Conservation (phyloP, 2,329 filamentous ascomycete species). For the Monilinia aucupariae region DNA sequence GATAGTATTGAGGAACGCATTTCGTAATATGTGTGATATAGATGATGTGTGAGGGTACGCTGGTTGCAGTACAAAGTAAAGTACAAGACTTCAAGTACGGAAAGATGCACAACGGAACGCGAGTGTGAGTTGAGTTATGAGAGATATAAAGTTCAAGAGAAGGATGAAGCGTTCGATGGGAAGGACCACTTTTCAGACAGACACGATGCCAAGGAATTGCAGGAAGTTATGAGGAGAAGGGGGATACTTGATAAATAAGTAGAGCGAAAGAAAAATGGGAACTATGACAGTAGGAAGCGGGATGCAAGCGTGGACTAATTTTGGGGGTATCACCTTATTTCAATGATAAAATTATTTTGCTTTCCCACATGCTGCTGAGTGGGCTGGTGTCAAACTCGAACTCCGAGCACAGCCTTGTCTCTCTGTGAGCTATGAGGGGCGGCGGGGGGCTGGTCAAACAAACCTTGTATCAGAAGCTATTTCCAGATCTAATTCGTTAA, state of each 20-base stretch:
- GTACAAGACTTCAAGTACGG: conserved; percentile 12
- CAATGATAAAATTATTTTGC: neutral
- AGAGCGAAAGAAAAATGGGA: neutral
- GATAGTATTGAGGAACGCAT: conserved; percentile 28
- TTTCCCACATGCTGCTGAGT: neutral
- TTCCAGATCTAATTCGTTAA: neutral
- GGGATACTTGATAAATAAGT: conserved; percentile 3
- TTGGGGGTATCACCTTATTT: neutral
- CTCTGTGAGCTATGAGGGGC: conserved; percentile 5
- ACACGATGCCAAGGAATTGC: conserved; percentile 2
- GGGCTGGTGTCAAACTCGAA: conserved; percentile 9
- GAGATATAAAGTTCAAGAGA: neutral
- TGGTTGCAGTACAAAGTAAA: neutral
- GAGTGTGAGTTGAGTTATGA: conserved; percentile 1
- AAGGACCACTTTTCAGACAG: conserved; percentile 1
- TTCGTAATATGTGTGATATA: conserved; percentile 11
- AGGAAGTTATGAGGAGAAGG: neutral
- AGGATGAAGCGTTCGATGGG: neutral
- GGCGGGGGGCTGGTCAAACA: conserved; percentile 11
- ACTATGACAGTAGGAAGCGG: neutral
- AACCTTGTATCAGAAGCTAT: conserved; percentile 11
- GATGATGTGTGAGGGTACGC: neutral
- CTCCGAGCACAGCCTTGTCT: conserved; percentile 15
- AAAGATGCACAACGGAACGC: neutral
- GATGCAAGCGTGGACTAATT: neutral